Evolutionary conservation across 352 stramenopile species (phyloP), one percentile per base, ranked within the genome.

Genomic region (Phytopythium helicoides): DNA sequence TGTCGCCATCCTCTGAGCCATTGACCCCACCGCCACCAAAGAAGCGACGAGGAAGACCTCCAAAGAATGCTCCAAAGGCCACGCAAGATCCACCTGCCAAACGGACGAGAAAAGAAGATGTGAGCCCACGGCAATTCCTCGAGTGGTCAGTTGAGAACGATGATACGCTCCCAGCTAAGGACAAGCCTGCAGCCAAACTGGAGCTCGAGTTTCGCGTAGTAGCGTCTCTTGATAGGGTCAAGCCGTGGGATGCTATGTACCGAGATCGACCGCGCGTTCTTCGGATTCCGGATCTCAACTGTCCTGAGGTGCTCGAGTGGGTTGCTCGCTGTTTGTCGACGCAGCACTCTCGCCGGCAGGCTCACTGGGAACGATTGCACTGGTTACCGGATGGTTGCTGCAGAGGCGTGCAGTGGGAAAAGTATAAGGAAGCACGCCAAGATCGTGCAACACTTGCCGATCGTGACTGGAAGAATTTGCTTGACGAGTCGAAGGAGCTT

Each of bases 391-490:
- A 52, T 3, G 26, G n/a, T 12, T 35, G 31, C 19, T 52, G 46
- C 46, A 52, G 28, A 22, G 46, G 46, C 5, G 12, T 52, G 46
- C 46, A 52, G 31, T 52, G 46, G 46, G 46, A 52, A 9, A 52
- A 52, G 33, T 52, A 52, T 33, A 52, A 52, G 21, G 46, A 42
- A 16, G 46, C 46, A 8, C 46, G 46, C 1, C 46, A 52, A n/a
- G 46, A 52, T 6, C 46, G 46, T 22, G 46, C 46, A 14, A 26
- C 46, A 10, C 21, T 41, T 3, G 46, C 46, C 4, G 14, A 52
- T 16, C 46, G 46, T 19, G 46, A 41, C 19, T 52, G 46, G 46
- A 52, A 52, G 31, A 35, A 35, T 15, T 4, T 52, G 19, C n/a
- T 42, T n/a, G 33, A 34, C 31, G 46, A 52, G 14, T 31, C 46